Percentiles rank a stretch among this genome's conserved stretches.
Conservation (phyloP, 2,329 filamentous ascomycete species). For the Paraconiothyrium brasiliense region DNA sequence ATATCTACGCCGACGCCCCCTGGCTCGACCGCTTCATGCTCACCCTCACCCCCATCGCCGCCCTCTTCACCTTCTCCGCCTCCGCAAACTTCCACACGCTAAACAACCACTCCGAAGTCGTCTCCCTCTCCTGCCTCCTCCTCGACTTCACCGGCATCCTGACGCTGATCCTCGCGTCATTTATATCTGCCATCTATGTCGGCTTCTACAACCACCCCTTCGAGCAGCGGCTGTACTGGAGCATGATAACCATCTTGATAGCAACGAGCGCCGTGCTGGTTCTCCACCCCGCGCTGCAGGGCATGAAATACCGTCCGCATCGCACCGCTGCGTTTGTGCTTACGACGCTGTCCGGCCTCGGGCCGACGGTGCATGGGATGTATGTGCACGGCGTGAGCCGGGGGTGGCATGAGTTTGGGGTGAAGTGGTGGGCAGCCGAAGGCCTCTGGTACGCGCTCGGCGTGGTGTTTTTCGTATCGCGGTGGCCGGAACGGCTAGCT, state of each 20-base stretch:
- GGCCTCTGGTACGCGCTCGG: constrained; percentile 33
- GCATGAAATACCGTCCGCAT: constrained; percentile 31
- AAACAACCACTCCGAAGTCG: constrained; percentile 79
- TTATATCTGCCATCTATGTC: constrained; percentile 77
- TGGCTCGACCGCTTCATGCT: constrained; percentile 41
- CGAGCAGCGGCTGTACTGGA: constrained; percentile 53
- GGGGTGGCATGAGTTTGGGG: constrained; percentile 26
- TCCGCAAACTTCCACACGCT: constrained; percentile 79
- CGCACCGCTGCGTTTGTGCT: constrained; percentile 32
- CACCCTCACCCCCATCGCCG: constrained; percentile 43
- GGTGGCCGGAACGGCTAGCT: constrained; percentile 28
- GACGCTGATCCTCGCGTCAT: constrained; percentile 84
- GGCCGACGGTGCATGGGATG: constrained; percentile 30
- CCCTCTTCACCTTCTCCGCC: constrained; percentile 51
- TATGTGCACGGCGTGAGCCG: constrained; percentile 22
- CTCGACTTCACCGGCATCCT: constrained; percentile 94
- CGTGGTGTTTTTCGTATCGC: constrained; percentile 28
- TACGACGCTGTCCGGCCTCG: constrained; percentile 31
- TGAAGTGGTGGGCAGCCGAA: constrained; percentile 35
- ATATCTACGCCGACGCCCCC: constrained; percentile 31
- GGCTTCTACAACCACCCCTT: constrained; percentile 54
- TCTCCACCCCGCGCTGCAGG: constrained; percentile 46
- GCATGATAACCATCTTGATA: constrained; percentile 46
- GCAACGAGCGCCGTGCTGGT: constrained; percentile 43
- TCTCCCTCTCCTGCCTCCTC: constrained; percentile 85